Evolutionary conservation across 2,329 filamentous ascomycete genomes (phyloP), one percentile per base, ranked within the genome.

Genomic region (Alternaria gansuensis): DNA sequence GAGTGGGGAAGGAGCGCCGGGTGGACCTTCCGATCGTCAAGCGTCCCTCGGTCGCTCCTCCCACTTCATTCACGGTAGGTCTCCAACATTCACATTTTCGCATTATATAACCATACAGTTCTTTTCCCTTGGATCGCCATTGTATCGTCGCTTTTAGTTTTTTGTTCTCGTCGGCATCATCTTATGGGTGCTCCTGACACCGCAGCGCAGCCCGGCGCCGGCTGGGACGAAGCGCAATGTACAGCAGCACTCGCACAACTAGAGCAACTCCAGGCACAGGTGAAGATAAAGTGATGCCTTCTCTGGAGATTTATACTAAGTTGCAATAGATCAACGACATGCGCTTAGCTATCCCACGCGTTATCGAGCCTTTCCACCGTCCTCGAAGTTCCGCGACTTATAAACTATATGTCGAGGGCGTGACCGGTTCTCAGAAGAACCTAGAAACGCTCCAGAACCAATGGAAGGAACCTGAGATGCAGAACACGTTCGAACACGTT

Each of bases 181-280:
- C 11, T 14, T 44, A 74, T 73, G 71, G 60, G 54, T 37, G 55
- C 56, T 11, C 17, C 59, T 28, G 63, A 68, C 5, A 37, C 48
- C 13, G 44, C 64, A 46, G 54, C 54, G 49, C 64, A 67, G 54
- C 59, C 64, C 5, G 63, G 54, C 48, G 62, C 60, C 23, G 68
- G 55, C 37, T 79, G 77, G 77, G 77, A 78, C 51, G 78, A 80
- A 67, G 69, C 70, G 45, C 75, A 77, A 57, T 78, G 75, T 61
- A 75, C 73, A 65, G 72, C 74, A 56, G 80, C 79, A 2, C 78
- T 83, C 39, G 78, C 78, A 33, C 76, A 79, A 44, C 72, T 83
- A 21, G 79, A 81, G 63, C 67, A 72, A 39, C 71, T 83, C 4
- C 78, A 82, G 62, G 71, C 76, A 40, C 77, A 82, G 69, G 81